A percentile compares a stretch with the other conserved stretches of the same genome.
phyloP scores from a whole-genome alignment of 305 asterid species.

The Lippia alba region DNA sequence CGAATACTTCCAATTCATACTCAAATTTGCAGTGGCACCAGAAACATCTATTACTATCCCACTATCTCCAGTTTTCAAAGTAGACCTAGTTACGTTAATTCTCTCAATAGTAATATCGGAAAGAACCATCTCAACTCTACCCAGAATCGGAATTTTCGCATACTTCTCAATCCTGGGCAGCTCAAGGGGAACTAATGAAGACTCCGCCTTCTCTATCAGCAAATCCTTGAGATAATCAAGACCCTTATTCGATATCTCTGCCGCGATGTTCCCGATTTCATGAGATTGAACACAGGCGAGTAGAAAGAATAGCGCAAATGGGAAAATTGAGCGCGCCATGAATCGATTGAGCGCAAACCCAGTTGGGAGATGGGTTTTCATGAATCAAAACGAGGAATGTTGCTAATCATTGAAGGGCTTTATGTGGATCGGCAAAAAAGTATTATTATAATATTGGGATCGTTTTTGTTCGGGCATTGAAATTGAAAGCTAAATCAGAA shows the following conservation, averaged over 20 bases:
- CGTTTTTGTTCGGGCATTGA: not conserved
- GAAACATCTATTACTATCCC: slow-evolving; percentile 69
- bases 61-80: slow-evolving; percentile 64
- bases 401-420: slow-evolving; percentile 12
- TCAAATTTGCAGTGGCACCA: slow-evolving; percentile 84
- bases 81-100: slow-evolving; percentile 67
- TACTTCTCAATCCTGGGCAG: slow-evolving; percentile 61
- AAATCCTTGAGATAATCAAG: slow-evolving; percentile 76
- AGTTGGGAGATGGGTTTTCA: slow-evolving; percentile 14
- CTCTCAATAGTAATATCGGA: slow-evolving; percentile 53
- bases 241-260: slow-evolving; percentile 69
- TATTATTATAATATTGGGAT: not conserved
- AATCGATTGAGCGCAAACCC: slow-evolving; percentile 18
- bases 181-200: slow-evolving; percentile 75
- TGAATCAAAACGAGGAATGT: not conserved
- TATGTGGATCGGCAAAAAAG: no score
- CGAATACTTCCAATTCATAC: slow-evolving; percentile 79
- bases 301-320: slow-evolving; percentile 29
- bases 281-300: slow-evolving; percentile 45
- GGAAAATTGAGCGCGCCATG: slow-evolving; percentile 50
- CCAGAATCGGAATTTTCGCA: slow-evolving; percentile 65
- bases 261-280: slow-evolving; percentile 58
- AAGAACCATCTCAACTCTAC: slow-evolving; percentile 58
- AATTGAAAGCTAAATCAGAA: not conserved
- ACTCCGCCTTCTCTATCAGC: slow-evolving; percentile 59